Evolutionary conservation across 2,329 filamentous ascomycete genomes (phyloP).

Genomic region (Sporothrix schenckii): DNA sequence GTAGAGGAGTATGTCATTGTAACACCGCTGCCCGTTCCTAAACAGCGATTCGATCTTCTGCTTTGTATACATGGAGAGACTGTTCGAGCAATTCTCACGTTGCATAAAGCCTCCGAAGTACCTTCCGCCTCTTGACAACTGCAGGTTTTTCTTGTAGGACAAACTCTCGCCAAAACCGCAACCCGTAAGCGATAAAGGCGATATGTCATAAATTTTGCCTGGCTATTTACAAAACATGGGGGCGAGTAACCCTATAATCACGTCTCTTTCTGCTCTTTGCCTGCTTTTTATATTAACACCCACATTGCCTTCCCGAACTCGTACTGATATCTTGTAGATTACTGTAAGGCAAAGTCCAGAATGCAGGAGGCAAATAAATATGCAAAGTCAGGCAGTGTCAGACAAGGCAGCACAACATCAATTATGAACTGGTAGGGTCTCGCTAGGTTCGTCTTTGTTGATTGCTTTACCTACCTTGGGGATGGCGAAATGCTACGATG

Average conservation of each 20-base stretch:
- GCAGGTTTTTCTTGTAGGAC: conserved; percentile 15
- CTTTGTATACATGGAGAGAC: background rate
- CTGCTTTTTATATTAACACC: background rate
- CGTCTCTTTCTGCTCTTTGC: background rate
- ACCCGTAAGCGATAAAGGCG: background rate
- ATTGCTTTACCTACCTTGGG: background rate
- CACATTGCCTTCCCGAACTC: background rate
- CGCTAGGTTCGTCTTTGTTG: background rate
- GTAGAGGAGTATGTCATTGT: too few relatives aligned
- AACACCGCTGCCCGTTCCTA: background rate
- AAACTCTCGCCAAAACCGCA: background rate
- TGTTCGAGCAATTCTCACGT: background rate
- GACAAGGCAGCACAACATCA: background rate
- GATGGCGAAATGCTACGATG: background rate
- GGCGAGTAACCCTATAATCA: background rate
- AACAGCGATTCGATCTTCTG: background rate
- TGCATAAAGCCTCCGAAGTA: background rate
- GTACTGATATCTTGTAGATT: background rate
- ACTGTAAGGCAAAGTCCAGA: background rate
- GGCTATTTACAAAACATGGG: background rate
- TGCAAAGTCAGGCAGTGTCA: background rate
- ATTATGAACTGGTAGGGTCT: background rate
- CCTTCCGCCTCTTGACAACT: background rate
- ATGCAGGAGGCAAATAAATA: background rate
- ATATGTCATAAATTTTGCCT: background rate